Conservation (phyloP, 2,329 filamentous ascomycete species). For the Elsinoe fawcettii region DNA sequence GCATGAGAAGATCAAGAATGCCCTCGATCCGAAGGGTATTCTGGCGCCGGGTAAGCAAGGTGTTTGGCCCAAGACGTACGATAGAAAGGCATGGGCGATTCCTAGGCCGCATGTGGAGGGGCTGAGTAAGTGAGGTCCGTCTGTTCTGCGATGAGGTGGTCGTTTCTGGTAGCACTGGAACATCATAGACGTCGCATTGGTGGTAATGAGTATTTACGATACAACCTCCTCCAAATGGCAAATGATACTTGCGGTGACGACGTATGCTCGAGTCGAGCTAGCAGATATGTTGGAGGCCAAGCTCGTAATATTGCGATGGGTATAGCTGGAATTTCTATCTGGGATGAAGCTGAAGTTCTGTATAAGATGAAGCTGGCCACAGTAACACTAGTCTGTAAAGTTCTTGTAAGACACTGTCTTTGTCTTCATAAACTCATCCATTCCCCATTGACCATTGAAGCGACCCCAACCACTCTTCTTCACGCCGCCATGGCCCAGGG, state of each 20-base stretch:
- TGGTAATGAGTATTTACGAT: too few relatives aligned
- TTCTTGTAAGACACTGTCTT: constrained; percentile 30
- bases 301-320: too few relatives aligned
- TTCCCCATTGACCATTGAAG: constrained; percentile 39
- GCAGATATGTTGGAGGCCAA: too few relatives aligned
- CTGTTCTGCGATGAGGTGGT: too few relatives aligned
- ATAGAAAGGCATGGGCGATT: constrained; percentile 10
- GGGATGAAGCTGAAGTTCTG: too few relatives aligned
- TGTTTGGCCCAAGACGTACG: constrained; percentile 33
- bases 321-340: too few relatives aligned
- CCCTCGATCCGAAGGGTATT: constrained; percentile 36
- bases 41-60: constrained; percentile 36
- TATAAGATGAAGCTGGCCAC: too few relatives aligned
- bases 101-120: not conserved
- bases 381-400: not conserved
- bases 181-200: too few relatives aligned
- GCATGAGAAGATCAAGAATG: constrained; percentile 40
- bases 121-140: not conserved
- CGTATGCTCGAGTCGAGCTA: too few relatives aligned
- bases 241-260: too few relatives aligned
- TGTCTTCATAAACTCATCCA: constrained; percentile 40
- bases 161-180: too few relatives aligned
- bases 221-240: too few relatives aligned
- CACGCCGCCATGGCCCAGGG: constrained; percentile 42
- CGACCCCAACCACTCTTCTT: constrained; percentile 44